Evolutionary conservation across 495 filamentous ascomycete genomes (phyloP).

Genomic region (Haplographium delicatum): DNA sequence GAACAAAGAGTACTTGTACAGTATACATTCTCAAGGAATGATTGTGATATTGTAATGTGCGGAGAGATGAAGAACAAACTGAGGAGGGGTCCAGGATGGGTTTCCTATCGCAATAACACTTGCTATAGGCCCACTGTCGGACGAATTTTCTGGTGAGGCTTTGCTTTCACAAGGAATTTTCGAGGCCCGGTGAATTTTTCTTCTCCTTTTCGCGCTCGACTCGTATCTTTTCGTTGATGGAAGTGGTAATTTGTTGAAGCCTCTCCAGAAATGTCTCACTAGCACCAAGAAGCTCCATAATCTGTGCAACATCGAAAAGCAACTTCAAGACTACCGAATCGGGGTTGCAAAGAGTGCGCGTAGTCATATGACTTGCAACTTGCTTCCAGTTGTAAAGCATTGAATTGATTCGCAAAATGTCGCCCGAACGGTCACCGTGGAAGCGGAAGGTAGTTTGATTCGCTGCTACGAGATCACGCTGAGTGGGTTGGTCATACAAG

Average conservation of each 20-base stretch:
- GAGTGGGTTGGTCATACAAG: conserved; percentile 51
- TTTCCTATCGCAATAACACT: too few species aligned
- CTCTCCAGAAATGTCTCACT: conserved; percentile 11
- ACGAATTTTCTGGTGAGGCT: too few species aligned
- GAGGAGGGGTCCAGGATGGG: too few species aligned
- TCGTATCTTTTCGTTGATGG: conserved; percentile 14
- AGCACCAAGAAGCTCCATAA: conserved; percentile 50
- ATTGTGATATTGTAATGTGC: too few species aligned
- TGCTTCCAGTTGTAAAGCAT: conserved; percentile 50
- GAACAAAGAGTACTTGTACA: too few species aligned
- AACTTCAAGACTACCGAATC: conserved; percentile 51
- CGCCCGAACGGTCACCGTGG: conserved; percentile 35
- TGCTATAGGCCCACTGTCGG: too few species aligned
- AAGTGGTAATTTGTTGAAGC: conserved; percentile 17
- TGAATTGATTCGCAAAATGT: conserved; percentile 35
- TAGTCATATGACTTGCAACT: conserved; percentile 44
- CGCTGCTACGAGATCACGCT: conserved; percentile 43
- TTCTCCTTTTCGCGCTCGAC: too few species aligned
- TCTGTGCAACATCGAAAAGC: conserved; percentile 43
- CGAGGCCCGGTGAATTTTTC: too few species aligned
- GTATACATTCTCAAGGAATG: too few species aligned
- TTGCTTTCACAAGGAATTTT: too few species aligned
- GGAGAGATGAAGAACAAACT: too few species aligned
- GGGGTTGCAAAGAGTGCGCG: conserved; percentile 51
- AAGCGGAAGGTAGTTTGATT: conserved; percentile 48